Evolutionary conservation across 257 asterid species (phyloP).

Genomic region (Oldenlandia corymbosa): DNA sequence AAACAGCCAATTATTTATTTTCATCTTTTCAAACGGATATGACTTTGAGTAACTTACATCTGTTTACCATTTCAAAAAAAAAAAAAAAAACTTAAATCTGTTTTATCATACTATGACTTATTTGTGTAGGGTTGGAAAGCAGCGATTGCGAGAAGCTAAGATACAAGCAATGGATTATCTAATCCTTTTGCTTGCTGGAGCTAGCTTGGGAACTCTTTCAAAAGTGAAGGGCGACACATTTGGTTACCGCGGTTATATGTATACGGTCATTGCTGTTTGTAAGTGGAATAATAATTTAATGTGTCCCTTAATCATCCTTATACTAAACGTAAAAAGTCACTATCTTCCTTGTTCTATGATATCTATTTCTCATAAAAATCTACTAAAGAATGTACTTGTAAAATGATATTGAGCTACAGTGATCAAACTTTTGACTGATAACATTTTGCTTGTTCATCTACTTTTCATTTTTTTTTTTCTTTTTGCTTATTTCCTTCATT

Average conservation of each 20-base stretch:
- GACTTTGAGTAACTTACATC: background rate
- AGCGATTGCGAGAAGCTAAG: conserved; percentile 88
- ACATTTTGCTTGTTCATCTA: background rate
- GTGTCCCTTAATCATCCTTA: background rate
- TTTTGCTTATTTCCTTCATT: conserved; percentile 20
- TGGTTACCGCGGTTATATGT: conserved; percentile 80
- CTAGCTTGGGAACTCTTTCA: conserved; percentile 87
- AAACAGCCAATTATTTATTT: background rate
- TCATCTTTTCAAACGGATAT: background rate
- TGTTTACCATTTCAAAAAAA: no score
- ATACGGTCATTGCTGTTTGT: conserved; percentile 88
- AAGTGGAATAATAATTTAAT: conserved; percentile 32
- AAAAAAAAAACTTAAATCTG: no score
- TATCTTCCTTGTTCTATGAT: background rate
- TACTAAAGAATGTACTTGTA: background rate
- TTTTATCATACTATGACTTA: conserved; percentile 13
- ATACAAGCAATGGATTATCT: conserved; percentile 87
- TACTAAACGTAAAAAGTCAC: no score
- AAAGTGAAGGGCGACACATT: conserved; percentile 85
- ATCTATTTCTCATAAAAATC: background rate
- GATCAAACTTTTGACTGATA: background rate
- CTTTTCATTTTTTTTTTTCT: background rate
- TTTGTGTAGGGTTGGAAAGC: conserved; percentile 64
- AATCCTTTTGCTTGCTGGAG: conserved; percentile 94
- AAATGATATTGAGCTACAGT: background rate